Base-by-base conservation (phyloP, 495 filamentous ascomycete genomes). In the Daldinia childiae region DNA sequence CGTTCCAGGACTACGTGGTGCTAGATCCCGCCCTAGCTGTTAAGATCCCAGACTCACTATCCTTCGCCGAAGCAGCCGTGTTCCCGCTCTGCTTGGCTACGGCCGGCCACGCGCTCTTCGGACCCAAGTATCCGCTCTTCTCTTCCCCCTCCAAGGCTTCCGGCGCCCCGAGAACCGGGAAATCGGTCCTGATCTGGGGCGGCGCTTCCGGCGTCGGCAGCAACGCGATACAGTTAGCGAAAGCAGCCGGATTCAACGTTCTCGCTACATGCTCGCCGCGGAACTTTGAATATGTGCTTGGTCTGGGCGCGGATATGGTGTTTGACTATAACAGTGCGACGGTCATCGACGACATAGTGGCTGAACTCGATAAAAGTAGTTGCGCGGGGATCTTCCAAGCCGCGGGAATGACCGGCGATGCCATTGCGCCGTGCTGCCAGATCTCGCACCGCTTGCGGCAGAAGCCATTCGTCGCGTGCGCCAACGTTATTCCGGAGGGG, bases 191-290 rank as follows among this genome's bases (percentile, higher is more conserved):
- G 1, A 12, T 90, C 64, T 91, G 87, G 83, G 88, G 88, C n/a
- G 89, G 88, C 54, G 82, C 83, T 5, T 80, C 82, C 1, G 86
- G 82, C 36, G 86, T 90, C 11, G 90, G 90, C 19, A 79, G 82
- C 69, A 85, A 85, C 58, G 87, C 86, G 0, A 88, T 90, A 63
- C 90, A 92, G 72, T 81, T 90, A 9, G 88, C 86, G 4, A 79
- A 77, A 0, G 85, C 85, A 0, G 82, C 88, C 0, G 90, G 89
- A 2, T 84, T 84, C n/a, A 81, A 85, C n/a, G 89, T 91, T 1
- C 73, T 89, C 54, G 78, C 85, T 0, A 89, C 87, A 0, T 81
- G 85, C 4, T 85, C 83, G 0, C 72, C 78, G 7, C 80, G 78
- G 55, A 91, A 90, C 72, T 83, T 76, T 27, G 68, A 66, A 43